Evolutionary conservation across 2,329 filamentous ascomycete species (phyloP), one percentile per base, ranked within the genome.

Genomic region (Aspergillus sp.): DNA sequence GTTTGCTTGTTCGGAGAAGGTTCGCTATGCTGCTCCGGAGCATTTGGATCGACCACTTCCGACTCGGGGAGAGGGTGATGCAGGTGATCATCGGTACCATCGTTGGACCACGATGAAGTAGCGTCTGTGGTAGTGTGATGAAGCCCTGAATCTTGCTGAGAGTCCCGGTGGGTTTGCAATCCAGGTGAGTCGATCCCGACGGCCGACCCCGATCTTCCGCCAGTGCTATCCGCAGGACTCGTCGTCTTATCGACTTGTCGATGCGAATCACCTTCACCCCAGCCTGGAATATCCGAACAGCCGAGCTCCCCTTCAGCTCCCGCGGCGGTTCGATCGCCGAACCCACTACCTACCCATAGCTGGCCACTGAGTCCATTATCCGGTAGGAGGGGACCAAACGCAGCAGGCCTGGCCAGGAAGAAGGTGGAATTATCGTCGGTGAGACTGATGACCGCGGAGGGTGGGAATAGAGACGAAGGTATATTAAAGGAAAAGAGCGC

Each of bases 391-490:
- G 94, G 91, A 0, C 94, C 94, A 74, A 97, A 99, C 36, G 91
- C 92, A 49, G 94, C 94, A 54, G 94, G 94, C 45, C 94, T 83
- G 41, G 94, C 92, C 50, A 96, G 81, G 75, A 99, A 99, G 62
- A 95, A 96, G 11, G 94, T 99, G 61, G 91, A 96, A 73, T 99
- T 99, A 74, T 99, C 94, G 72, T 97, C 91, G 66, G 92, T 96
- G 56, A 99, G 82, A 71, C 90, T 96, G 69, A 99, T 97, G 64
- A 95, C 89, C 45, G 94, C 94, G 59, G 94, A 96, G 3, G 92
- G 92, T 4, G 93, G 92, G 69, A 99, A 99, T 19, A 99, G 84
- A 17, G 90, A 91, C 58, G 92, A 89, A 1, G 92, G 87, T 4
- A 86, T 80, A 54, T 85, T 85, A 71, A 89, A 88, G 58, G 87